Conservation (phyloP, 495 filamentous ascomycete species). For the Trichodelitschia bisporula region DNA sequence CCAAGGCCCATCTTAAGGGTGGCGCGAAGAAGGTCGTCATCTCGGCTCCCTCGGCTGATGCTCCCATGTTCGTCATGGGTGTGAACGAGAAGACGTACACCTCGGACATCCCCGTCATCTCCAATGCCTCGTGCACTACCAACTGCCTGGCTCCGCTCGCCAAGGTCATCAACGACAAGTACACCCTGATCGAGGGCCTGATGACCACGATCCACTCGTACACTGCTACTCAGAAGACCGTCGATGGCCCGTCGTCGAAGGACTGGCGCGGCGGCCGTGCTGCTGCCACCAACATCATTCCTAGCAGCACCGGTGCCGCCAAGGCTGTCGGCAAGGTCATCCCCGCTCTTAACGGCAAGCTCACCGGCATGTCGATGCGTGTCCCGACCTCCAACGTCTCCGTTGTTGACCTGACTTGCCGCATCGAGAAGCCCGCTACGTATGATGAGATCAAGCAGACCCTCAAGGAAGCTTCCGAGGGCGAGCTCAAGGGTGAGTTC, state of each 20-base stretch:
- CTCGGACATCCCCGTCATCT: constrained; percentile 71
- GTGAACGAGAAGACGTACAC: constrained; percentile 91
- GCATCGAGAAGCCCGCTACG: constrained; percentile 64
- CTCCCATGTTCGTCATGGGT: constrained; percentile 99
- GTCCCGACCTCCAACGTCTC: constrained; percentile 97
- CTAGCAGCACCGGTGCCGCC: constrained; percentile 94
- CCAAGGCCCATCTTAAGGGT: constrained; percentile 84
- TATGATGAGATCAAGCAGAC: constrained; percentile 88
- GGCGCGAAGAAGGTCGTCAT: constrained; percentile 99
- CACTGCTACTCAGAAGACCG: constrained; percentile 99
- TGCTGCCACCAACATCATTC: constrained; percentile 99
- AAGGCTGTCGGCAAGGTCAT: constrained; percentile 99
- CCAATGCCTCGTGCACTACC: constrained; percentile 98
- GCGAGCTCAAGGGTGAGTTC: constrained; percentile 57
- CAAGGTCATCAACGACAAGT: constrained; percentile 98
- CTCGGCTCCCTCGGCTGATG: constrained; percentile 95
- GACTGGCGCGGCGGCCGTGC: constrained; percentile 98
- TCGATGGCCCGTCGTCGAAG: constrained; percentile 92
- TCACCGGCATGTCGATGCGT: constrained; percentile 98
- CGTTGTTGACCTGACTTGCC: constrained; percentile 90
- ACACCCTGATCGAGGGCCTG: constrained; percentile 88
- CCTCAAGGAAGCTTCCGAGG: constrained; percentile 73
- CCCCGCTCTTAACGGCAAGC: constrained; percentile 90
- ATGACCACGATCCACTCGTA: constrained; percentile 99
- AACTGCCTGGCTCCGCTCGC: constrained; percentile 98